Conservation (phyloP, 2,329 filamentous ascomycete genomes). For the Pseudogymnoascus sp. region DNA sequence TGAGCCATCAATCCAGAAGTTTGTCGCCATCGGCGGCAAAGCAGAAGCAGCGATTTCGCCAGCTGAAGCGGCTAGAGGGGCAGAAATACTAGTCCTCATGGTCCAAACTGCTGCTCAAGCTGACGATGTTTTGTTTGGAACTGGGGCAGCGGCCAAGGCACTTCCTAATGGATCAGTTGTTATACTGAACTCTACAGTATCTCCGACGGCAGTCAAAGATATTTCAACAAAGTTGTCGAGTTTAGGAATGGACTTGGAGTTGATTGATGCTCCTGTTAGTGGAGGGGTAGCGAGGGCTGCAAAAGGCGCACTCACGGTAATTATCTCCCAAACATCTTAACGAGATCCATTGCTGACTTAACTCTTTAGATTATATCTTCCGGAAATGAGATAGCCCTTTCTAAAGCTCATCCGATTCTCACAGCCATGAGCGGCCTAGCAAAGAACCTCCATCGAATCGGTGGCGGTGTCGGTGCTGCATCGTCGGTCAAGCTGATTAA, state of each 20-base stretch:
- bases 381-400: slow-evolving; percentile 21
- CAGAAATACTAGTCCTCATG: slow-evolving; percentile 61
- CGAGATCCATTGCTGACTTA: not conserved
- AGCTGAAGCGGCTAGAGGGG: slow-evolving; percentile 53
- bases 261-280: slow-evolving; percentile 65
- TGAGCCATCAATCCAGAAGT: slow-evolving; percentile 55
- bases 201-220: slow-evolving; percentile 56
- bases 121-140: slow-evolving; percentile 57
- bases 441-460: slow-evolving; percentile 43
- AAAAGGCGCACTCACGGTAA: slow-evolving; percentile 31
- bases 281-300: slow-evolving; percentile 53
- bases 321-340: not conserved
- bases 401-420: slow-evolving; percentile 23
- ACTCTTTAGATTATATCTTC: slow-evolving; percentile 30
- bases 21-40: slow-evolving; percentile 52
- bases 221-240: slow-evolving; percentile 50
- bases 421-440: slow-evolving; percentile 29
- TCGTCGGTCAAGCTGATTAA: slow-evolving; percentile 55
- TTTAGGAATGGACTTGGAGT: slow-evolving; percentile 52
- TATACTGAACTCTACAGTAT: slow-evolving; percentile 62
- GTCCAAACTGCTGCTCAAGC: slow-evolving; percentile 44
- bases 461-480: slow-evolving; percentile 48
- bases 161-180: slow-evolving; percentile 53
- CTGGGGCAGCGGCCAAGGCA: slow-evolving; percentile 39
- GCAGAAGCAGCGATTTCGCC: slow-evolving; percentile 40